Conservation (phyloP, 2,329 filamentous ascomycete genomes). For the Epichloe festucae region DNA sequence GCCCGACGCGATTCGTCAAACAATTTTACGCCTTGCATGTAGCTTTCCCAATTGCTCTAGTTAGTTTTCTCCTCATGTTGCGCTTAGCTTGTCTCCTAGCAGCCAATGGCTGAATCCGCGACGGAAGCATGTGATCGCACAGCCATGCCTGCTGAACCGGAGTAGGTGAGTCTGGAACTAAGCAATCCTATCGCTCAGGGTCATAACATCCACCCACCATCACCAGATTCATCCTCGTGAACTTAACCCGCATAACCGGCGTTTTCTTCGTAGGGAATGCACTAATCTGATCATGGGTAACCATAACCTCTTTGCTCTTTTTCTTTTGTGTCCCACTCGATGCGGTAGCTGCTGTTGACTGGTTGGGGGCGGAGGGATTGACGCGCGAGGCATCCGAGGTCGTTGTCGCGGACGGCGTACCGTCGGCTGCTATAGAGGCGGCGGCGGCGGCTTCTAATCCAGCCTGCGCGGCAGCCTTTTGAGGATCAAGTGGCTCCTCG, state of each 20-base stretch:
- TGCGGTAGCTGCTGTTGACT: slow-evolving; percentile 14
- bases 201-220: slow-evolving; percentile 67
- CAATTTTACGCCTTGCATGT: slow-evolving; percentile 1
- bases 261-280: slow-evolving; percentile 95
- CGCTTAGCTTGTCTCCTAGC: slow-evolving; percentile 5
- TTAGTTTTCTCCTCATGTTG: slow-evolving; percentile 1
- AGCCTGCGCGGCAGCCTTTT: slow-evolving; percentile 37
- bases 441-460: slow-evolving; percentile 29
- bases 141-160: neutral
- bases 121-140: slow-evolving; percentile 3
- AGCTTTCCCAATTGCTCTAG: neutral
- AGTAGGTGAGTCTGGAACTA: slow-evolving; percentile 2
- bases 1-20: neutral
- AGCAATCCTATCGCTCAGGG: slow-evolving; percentile 29
- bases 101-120: slow-evolving; percentile 1
- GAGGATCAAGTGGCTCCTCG: slow-evolving; percentile 53
- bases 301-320: slow-evolving; percentile 78
- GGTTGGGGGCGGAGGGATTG: slow-evolving; percentile 9
- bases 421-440: slow-evolving; percentile 30
- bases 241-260: slow-evolving; percentile 83
- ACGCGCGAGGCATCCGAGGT: slow-evolving; percentile 16
- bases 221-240: slow-evolving; percentile 90
- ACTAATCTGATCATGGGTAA: slow-evolving; percentile 85
- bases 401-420: slow-evolving; percentile 17
- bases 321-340: slow-evolving; percentile 43